Evolutionary conservation across 179 eudicot species (phyloP).

Genomic region (Sideroxylon spinosum): DNA sequence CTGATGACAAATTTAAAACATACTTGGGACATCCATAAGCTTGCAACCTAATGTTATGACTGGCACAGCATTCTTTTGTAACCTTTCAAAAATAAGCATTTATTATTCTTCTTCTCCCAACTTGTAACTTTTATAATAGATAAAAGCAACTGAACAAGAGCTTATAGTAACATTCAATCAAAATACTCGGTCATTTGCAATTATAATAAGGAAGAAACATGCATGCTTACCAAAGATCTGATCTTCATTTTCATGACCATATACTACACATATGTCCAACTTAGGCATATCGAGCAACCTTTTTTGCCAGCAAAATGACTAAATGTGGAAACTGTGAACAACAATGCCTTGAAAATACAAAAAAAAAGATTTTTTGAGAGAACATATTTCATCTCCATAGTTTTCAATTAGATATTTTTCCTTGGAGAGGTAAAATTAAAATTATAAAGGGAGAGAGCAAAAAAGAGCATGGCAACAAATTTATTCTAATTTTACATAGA

Average conservation of each 20-base stretch:
- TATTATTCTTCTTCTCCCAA: not conserved
- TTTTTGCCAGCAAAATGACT: constrained; percentile 94
- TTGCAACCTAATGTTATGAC: not conserved
- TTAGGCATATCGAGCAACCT: constrained; percentile 84
- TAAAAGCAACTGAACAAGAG: not conserved
- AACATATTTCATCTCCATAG: not conserved
- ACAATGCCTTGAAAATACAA: constrained; percentile 13
- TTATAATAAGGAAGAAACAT: not conserved
- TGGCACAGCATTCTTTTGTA: not conserved
- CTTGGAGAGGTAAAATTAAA: not conserved
- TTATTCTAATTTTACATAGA: no score
- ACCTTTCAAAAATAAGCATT: constrained; percentile 4
- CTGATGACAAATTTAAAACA: not conserved
- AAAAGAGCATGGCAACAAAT: not conserved
- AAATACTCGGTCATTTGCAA: no score
- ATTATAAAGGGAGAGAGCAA: not conserved
- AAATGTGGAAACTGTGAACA: constrained; percentile 44
- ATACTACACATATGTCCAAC: constrained; percentile 83
- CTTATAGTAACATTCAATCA: not conserved
- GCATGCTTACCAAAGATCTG: constrained; percentile 56
- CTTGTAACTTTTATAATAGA: not conserved
- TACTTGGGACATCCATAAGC: not conserved
- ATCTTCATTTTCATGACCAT: constrained; percentile 85
- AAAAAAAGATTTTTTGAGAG: not conserved
- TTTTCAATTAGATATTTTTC: not conserved